Evolutionary conservation across 208 protist species (phyloP).

Genomic region (Trypanosomatidae sp.): DNA sequence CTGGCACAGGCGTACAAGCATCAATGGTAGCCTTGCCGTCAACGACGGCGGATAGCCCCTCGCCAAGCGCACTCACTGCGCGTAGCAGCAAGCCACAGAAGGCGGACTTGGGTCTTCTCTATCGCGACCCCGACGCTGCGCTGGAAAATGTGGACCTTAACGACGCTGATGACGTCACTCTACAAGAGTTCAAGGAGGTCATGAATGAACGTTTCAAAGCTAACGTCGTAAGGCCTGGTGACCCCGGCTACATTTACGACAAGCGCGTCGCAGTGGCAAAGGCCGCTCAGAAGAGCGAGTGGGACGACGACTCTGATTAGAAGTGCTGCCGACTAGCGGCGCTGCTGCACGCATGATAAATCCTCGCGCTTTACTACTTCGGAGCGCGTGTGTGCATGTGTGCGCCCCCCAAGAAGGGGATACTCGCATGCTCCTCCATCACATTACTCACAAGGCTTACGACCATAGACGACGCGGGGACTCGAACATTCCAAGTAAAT

Average conservation of each 20-base stretch:
- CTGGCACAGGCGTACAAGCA: not conserved
- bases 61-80: not conserved
- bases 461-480: not conserved
- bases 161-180: slow-evolving; percentile 84
- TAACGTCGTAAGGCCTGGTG: slow-evolving; percentile 74
- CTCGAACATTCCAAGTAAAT: not conserved
- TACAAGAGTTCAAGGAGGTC: slow-evolving; percentile 86
- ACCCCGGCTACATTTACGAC: slow-evolving; percentile 87
- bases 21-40: not conserved
- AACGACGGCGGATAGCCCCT: not conserved
- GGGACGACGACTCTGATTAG: slow-evolving; percentile 74
- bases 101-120: slow-evolving; percentile 87
- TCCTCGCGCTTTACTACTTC: not conserved
- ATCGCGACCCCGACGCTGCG: slow-evolving; percentile 84
- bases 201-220: slow-evolving; percentile 85
- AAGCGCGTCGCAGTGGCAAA: slow-evolving; percentile 62
- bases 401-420: not conserved
- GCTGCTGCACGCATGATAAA: not conserved
- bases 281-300: slow-evolving; percentile 77
- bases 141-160: slow-evolving; percentile 89
- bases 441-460: not conserved
- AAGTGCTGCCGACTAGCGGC: not conserved
- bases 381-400: no score
- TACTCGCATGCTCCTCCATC: not conserved
- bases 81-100: slow-evolving; percentile 43